A percentile compares a stretch with the other conserved stretches of the same genome.
Conservation (phyloP, 768 basidiomycete species). For the Pisolithus tinctorius region DNA sequence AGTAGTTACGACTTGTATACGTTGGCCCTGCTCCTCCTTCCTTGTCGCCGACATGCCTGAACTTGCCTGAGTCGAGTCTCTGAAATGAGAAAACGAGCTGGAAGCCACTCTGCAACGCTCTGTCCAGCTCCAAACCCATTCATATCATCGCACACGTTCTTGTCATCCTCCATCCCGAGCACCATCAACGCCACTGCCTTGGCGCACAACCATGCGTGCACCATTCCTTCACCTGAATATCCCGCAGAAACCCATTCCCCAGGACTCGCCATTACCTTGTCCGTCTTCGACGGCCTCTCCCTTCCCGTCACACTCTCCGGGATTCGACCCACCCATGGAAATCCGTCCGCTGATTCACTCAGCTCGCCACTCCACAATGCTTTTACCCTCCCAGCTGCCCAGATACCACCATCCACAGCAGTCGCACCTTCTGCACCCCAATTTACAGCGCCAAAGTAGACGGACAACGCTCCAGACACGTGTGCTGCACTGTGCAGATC, state of each 20-base stretch:
- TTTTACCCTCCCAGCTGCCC: conserved; percentile 43
- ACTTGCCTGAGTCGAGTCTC: conserved; percentile 7
- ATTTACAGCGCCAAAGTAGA: conserved; percentile 43
- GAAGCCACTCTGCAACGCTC: conserved; percentile 20
- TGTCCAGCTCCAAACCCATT: conserved; percentile 14
- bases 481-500: conserved; percentile 33
- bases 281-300: conserved; percentile 8
- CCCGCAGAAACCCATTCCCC: conserved; percentile 73
- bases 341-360: conserved; percentile 51
- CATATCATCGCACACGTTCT: conserved; percentile 10
- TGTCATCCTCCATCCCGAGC: conserved; percentile 30
- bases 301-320: conserved; percentile 44
- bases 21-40: neutral
- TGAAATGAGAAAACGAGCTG: conserved; percentile 14
- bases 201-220: conserved; percentile 59
- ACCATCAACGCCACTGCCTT: conserved; percentile 57
- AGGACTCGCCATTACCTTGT: conserved; percentile 19
- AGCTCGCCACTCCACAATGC: conserved; percentile 60
- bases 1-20: neutral
- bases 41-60: neutral
- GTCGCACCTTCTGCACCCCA: conserved; percentile 37
- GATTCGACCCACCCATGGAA: conserved; percentile 68
- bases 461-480: conserved; percentile 42
- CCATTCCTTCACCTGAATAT: conserved; percentile 71
- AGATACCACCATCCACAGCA: conserved; percentile 15